Base-by-base conservation (phyloP, 345 rosid species). In the Ailanthus altissimus region DNA sequence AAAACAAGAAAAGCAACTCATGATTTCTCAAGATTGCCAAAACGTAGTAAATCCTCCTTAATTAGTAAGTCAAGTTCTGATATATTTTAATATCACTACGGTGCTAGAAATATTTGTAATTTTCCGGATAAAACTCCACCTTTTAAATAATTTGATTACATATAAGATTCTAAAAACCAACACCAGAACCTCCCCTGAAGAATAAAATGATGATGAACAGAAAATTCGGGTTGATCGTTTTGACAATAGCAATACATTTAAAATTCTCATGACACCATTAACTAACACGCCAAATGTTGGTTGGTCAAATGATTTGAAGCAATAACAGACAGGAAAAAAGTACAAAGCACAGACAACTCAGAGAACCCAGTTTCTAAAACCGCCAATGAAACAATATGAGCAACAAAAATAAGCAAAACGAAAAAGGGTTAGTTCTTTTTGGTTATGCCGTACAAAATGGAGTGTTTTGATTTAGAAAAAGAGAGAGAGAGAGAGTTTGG, bases 1-100 rank as follows among this genome's bases (percentile, higher is more conserved):
- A 72, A 93, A 96, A 78, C 98, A 96, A 14, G 90, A 77, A 84
- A 90, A 91, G 80, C 98, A 93, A 82, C 88, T 85, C 98, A 95
- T 95, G 53, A 12, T 49, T 32, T 32, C 38, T 32, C 38, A 32
- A 32, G 38, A 32, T 32, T 32, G 38, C 38, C 38, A 32, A 32
- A 32, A 32, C 38, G 2, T 32, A 32, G 1, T 32, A 32, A 32
- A 3, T 32, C 38, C 38, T 32, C 38, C 2, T 32, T 32, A 32
- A 32, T 32, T 32, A 32, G 38, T 32, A 32, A 32, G 38, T 32
- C 38, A 1, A 32, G 38, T 32, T 32, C 38, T 32, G 38, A 32
- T 32, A 32, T 32, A 32, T 32, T 32, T 32, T 32, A 3, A 32
- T 32, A 32, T 32, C 38, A 32, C 38, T 32, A 32, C 38, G 38